phyloP scores from a whole-genome alignment of 148 eudicot genomes.

The Vaccinium myrtillus region DNA sequence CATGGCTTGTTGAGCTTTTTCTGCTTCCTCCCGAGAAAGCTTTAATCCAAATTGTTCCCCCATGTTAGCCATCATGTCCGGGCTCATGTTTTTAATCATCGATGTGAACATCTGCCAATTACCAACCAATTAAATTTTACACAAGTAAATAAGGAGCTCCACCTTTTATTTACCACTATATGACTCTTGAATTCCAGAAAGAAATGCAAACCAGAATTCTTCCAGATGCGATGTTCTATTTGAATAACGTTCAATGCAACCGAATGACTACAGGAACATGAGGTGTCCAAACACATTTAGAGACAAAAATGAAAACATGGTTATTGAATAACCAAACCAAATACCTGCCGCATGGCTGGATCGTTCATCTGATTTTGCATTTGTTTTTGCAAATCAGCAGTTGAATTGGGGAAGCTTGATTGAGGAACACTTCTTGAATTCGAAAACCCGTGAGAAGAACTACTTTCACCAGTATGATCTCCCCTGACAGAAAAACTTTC shows the following conservation, averaged over 20 bases:
- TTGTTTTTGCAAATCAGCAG: conserved; percentile 81
- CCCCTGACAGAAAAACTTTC: conserved; percentile 33
- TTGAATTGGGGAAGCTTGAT: conserved; percentile 51
- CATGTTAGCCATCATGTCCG: conserved; percentile 99
- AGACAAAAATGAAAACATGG: not conserved
- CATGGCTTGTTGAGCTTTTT: conserved; percentile 96
- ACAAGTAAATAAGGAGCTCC: conserved; percentile 5
- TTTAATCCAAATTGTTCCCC: conserved; percentile 92
- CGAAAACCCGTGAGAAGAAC: conserved; percentile 37
- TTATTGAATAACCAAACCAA: not conserved
- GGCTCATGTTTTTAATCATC: conserved; percentile 93
- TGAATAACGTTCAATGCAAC: not conserved
- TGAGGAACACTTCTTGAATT: conserved; percentile 53
- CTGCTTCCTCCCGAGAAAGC: conserved; percentile 92
- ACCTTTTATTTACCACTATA: not conserved
- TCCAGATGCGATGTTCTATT: not conserved
- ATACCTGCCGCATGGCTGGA: conserved; percentile 94
- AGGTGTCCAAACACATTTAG: not conserved
- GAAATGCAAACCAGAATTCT: not conserved
- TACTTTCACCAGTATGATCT: conserved; percentile 40
- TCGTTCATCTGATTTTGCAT: conserved; percentile 95
- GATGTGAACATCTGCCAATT: conserved; percentile 75
- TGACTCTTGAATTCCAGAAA: not conserved
- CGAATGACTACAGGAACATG: not conserved
- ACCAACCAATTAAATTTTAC: not conserved